Evolutionary conservation across 1,284 basidiomycete species (phyloP).

Genomic region (Caloboletus inedulis): DNA sequence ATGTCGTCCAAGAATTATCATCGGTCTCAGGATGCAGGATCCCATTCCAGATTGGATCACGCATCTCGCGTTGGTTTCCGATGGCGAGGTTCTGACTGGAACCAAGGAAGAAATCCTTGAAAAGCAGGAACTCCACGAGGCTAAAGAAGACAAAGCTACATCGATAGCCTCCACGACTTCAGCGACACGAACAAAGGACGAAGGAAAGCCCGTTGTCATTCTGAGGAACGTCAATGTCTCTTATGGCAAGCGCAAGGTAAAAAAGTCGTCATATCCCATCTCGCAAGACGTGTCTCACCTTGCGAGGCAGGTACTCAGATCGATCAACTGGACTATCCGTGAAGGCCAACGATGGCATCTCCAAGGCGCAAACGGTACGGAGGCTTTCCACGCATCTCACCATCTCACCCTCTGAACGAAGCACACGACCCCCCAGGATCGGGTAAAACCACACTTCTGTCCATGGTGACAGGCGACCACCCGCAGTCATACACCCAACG

Average conservation of each 20-base stretch:
- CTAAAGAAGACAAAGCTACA: neutral
- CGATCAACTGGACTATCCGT: slow-evolving; percentile 77
- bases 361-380: slow-evolving; percentile 77
- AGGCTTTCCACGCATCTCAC: neutral
- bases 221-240: slow-evolving; percentile 68
- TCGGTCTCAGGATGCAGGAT: slow-evolving; percentile 81
- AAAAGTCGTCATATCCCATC: neutral
- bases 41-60: slow-evolving; percentile 81
- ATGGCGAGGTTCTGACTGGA: slow-evolving; percentile 47
- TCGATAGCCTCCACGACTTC: neutral
- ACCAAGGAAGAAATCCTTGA: slow-evolving; percentile 39
- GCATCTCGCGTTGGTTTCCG: slow-evolving; percentile 64
- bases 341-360: slow-evolving; percentile 86
- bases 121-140: slow-evolving; percentile 11
- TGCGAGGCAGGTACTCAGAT: slow-evolving; percentile 57
- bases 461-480: slow-evolving; percentile 90
- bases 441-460: slow-evolving; percentile 94
- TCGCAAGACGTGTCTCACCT: slow-evolving; percentile 3
- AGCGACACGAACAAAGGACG: neutral
- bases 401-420: neutral
- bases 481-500: slow-evolving; percentile 86
- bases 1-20: slow-evolving; percentile 59
- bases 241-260: slow-evolving; percentile 65
- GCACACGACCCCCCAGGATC: slow-evolving; percentile 53
- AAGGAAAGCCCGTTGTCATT: slow-evolving; percentile 34